A percentile compares a stretch with the other conserved stretches of the same genome.
Conservation (phyloP, 2,329 filamentous ascomycete genomes). For the Colletotrichum eremochloae region DNA sequence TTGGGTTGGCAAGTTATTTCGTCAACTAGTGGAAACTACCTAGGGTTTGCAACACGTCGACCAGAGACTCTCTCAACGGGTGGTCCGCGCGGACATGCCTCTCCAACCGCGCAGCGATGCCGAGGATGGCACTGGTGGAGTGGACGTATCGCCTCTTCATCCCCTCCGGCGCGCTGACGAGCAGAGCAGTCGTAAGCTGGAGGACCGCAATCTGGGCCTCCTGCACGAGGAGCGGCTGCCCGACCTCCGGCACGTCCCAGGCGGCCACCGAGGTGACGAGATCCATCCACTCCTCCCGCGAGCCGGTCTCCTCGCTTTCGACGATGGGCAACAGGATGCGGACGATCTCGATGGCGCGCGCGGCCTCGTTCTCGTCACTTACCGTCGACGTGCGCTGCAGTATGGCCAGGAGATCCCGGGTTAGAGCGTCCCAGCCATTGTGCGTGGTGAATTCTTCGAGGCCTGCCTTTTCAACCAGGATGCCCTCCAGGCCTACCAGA, state of each 20-base stretch:
- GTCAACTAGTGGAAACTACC: slow-evolving; percentile 42
- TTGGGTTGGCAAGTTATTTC: not conserved
- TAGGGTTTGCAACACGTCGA: slow-evolving; percentile 58
- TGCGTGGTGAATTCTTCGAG: slow-evolving; percentile 62
- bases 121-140: slow-evolving; percentile 64
- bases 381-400: slow-evolving; percentile 51
- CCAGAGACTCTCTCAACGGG: slow-evolving; percentile 57
- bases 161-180: slow-evolving; percentile 60
- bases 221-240: slow-evolving; percentile 47
- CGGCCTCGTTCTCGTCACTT: slow-evolving; percentile 52
- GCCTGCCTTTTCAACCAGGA: slow-evolving; percentile 62
- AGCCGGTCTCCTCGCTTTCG: slow-evolving; percentile 60
- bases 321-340: slow-evolving; percentile 66
- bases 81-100: slow-evolving; percentile 48
- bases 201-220: slow-evolving; percentile 68
- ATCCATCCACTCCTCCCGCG: slow-evolving; percentile 69
- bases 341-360: slow-evolving; percentile 68
- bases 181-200: slow-evolving; percentile 67
- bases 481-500: slow-evolving; percentile 71
- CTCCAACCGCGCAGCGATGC: slow-evolving; percentile 60
- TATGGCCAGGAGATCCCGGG: slow-evolving; percentile 62
- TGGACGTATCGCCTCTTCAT: slow-evolving; percentile 65
- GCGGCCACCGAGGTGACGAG: slow-evolving; percentile 65
- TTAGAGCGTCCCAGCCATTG: slow-evolving; percentile 67
- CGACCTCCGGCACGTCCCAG: slow-evolving; percentile 56